Evolutionary conservation across 2,329 filamentous ascomycete genomes (phyloP).

Genomic region (Fusarium illudens): DNA sequence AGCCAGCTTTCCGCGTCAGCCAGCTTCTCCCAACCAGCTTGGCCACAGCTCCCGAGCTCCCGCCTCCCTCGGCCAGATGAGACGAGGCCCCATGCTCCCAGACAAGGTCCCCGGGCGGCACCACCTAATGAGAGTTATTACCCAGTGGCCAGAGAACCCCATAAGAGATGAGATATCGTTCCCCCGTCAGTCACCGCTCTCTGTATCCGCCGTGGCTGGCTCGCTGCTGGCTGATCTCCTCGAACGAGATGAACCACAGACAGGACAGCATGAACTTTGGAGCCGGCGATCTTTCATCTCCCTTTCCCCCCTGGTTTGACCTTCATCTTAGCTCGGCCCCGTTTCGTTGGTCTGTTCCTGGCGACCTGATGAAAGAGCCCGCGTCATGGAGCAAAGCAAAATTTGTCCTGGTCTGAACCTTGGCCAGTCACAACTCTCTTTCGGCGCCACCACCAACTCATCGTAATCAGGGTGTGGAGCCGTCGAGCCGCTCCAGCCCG

Average conservation of each 20-base stretch:
- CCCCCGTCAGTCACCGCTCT: conserved; percentile 27
- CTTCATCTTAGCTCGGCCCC: conserved; percentile 11
- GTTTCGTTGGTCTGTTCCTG: conserved; percentile 29
- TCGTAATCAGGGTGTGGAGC: conserved; percentile 34
- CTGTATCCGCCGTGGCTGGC: conserved; percentile 22
- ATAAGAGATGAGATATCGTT: conserved; percentile 29
- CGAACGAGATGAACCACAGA: conserved; percentile 29
- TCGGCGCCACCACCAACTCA: conserved; percentile 33
- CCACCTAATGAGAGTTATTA: conserved; percentile 17
- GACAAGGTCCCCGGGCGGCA: conserved; percentile 17
- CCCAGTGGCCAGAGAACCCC: conserved; percentile 26
- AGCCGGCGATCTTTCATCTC: conserved; percentile 13
- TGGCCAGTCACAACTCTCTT: conserved; percentile 24
- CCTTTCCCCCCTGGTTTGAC: background rate
- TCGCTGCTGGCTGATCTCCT: conserved; percentile 22
- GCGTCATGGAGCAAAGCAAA: conserved; percentile 26
- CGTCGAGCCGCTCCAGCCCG: conserved; percentile 16
- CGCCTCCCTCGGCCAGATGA: conserved; percentile 27
- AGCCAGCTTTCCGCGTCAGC: conserved; percentile 29
- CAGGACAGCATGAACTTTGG: conserved; percentile 14
- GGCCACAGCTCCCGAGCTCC: conserved; percentile 29
- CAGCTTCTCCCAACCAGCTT: conserved; percentile 26
- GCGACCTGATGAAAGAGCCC: conserved; percentile 12
- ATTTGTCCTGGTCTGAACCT: conserved; percentile 12
- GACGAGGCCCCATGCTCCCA: conserved; percentile 32